phyloP scores from a whole-genome alignment of 495 filamentous ascomycete species.

The Margaritispora aquatica region DNA sequence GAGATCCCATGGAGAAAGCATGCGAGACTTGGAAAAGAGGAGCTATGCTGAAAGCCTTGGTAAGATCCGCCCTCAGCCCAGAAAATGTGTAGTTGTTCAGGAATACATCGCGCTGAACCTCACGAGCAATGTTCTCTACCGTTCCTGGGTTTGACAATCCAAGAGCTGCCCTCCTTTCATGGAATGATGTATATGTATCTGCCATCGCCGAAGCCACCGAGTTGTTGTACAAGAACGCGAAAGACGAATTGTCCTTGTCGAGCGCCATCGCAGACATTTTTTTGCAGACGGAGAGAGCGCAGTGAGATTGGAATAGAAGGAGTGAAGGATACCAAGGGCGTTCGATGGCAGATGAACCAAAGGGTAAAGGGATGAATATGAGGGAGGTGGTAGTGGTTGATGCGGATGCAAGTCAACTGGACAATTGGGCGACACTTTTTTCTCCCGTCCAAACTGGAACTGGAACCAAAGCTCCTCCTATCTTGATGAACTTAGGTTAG shows the following conservation, averaged over 20 bases:
- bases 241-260: constrained; percentile 41
- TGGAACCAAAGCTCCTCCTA: too few species aligned
- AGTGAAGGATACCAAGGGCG: background rate
- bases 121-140: constrained; percentile 82
- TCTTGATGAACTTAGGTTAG: background rate
- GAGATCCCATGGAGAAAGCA: constrained; percentile 85
- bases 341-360: background rate
- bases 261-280: constrained; percentile 22
- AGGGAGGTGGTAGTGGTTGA: background rate
- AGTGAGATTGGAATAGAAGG: background rate
- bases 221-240: constrained; percentile 68
- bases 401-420: background rate
- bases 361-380: background rate
- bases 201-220: constrained; percentile 58
- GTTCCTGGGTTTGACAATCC: constrained; percentile 88
- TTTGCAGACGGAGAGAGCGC: background rate
- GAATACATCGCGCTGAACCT: constrained; percentile 92
- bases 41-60: constrained; percentile 85
- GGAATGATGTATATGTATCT: constrained; percentile 78
- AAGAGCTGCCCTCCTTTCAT: constrained; percentile 75
- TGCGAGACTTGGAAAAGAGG: constrained; percentile 97
- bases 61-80: constrained; percentile 89
- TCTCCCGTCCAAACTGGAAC: background rate
- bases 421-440: background rate
- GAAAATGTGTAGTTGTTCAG: constrained; percentile 93